Percentiles rank a stretch among this genome's conserved stretches.
Conservation (phyloP, 345 rosid genomes). For the Hibiscus syriacus region DNA sequence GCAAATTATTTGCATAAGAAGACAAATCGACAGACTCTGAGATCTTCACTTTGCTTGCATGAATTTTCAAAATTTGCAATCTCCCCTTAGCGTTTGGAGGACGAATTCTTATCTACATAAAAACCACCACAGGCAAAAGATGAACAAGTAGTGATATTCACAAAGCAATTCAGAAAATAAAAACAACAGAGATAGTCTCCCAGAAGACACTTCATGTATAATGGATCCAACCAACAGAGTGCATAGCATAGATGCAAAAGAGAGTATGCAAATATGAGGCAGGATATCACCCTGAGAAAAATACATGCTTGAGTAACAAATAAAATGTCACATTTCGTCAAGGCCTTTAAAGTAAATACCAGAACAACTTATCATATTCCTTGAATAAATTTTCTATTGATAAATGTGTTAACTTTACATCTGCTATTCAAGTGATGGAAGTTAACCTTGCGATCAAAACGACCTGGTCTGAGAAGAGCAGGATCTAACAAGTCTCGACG, state of each 20-base stretch:
- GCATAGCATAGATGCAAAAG: background rate
- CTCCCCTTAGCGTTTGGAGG: conserved; percentile 95
- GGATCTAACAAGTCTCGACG: conserved; percentile 91
- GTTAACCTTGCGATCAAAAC: conserved; percentile 93
- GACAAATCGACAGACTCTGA: conserved; percentile 84
- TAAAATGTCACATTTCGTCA: background rate
- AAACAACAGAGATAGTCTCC: background rate
- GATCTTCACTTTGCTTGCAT: conserved; percentile 87
- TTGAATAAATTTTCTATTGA: background rate
- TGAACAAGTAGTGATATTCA: background rate
- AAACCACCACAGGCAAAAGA: conserved; percentile 1
- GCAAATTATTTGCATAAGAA: conserved; percentile 72
- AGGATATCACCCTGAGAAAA: background rate
- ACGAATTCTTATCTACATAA: conserved; percentile 64
- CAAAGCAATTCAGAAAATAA: background rate
- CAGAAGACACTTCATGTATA: background rate
- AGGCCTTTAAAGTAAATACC: background rate
- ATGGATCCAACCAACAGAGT: conserved; percentile 9
- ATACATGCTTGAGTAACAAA: background rate
- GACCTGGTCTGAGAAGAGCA: conserved; percentile 94
- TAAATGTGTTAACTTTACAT: background rate
- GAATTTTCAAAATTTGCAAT: conserved; percentile 74
- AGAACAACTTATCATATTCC: background rate
- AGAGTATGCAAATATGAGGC: background rate
- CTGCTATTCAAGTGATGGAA: conserved; percentile 13